Percentiles rank a stretch among this genome's conserved stretches.
Conservation (phyloP, 2,329 filamentous ascomycete genomes). For the Aspergillus sp. region DNA sequence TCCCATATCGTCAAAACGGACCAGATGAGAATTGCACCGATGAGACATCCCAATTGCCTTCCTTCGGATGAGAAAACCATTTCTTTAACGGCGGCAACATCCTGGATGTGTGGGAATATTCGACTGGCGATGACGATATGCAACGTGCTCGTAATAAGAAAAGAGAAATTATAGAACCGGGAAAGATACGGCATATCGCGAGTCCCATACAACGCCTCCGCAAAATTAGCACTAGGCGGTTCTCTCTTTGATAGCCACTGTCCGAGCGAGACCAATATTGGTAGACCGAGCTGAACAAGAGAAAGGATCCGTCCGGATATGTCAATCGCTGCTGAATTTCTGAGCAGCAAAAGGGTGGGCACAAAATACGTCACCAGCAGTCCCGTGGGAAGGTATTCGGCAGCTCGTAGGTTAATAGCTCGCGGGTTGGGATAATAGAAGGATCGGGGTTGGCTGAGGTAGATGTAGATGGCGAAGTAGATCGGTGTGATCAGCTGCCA, state of each 20-base stretch:
- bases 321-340: neutral
- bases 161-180: neutral
- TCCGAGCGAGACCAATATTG: neutral
- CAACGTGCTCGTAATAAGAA: neutral
- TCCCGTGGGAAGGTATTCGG: constrained; percentile 1
- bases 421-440: constrained; percentile 10
- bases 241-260: neutral
- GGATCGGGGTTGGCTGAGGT: neutral
- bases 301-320: neutral
- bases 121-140: constrained; percentile 1
- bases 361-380: constrained; percentile 2
- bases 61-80: neutral
- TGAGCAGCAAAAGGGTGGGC: neutral
- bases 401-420: constrained; percentile 3
- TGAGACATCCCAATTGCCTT: constrained; percentile 1
- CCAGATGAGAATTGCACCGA: constrained; percentile 3
- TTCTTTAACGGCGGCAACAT: no score
- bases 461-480: constrained; percentile 7
- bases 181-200: constrained; percentile 3
- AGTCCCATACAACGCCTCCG: neutral
- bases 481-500: constrained; percentile 4
- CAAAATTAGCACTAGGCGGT: neutral
- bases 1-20: constrained; percentile 9
- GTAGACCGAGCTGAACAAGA: constrained; percentile 1
- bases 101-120: neutral